Base-by-base conservation (phyloP, 176 grass and related monocot species). In the Aegilops longissima region DNA sequence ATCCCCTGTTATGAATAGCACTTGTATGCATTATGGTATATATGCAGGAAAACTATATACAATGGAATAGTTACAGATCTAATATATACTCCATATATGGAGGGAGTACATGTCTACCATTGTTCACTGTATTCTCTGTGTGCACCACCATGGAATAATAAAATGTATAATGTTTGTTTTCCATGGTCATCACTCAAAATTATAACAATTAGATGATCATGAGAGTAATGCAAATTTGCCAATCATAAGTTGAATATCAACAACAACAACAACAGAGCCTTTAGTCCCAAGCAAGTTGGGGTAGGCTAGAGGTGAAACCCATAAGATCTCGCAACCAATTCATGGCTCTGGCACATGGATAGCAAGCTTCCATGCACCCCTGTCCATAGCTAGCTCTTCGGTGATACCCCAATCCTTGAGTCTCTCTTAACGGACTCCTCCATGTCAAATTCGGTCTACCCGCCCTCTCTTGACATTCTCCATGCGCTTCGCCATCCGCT, bases 71-170 rank as follows among this genome's bases (percentile, higher is more conserved):
- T 68, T 34, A 68, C 14, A 18, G 3, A 72, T 40, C 36, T 23
- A 13, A 42, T 42, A 72, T 42, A 42, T 73, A 20, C 52, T 56
- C 52, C 52, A 20, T 56, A 56, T 56, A 56, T 56, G 52, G 17
- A 56, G 6, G 52, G 17, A 56, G 14, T 56, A 73, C 39, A 25
- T 73, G 39, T 45, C 70, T 45, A 73, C 5, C 38, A 73, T 45
- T 73, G 70, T 40, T 83, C 40, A 66, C 47, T 33, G 8, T 64
- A 87, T 67, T 82, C 31, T 24, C 18, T 74, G 34, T 80, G 54
- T 87, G 39, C 77, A 80, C 20, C 52, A 63, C 51, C 25, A 62
- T 72, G 8, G 14, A 79, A 61, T 61, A 78, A 56, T 39, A 20
- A 61, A 35, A 83, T 44, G 35, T 73, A 59, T 73, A 9, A 17